Base-by-base conservation (phyloP, 768 basidiomycete species). In the Boletus tomentosulus region DNA sequence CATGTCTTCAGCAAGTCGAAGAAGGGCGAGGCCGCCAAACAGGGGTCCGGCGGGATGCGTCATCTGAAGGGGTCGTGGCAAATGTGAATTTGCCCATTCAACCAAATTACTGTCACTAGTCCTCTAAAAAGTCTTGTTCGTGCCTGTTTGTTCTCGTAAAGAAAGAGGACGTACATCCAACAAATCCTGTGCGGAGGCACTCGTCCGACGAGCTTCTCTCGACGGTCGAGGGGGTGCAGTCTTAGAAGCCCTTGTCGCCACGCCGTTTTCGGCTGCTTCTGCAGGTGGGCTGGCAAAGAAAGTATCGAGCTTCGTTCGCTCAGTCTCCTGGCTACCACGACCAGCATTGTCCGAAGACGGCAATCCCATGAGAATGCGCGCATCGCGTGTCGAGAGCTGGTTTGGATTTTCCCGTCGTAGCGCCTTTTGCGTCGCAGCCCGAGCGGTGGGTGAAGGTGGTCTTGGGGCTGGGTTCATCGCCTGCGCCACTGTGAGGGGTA, bases 401-500 rank as follows among this genome's bases (percentile, higher is more conserved):
- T 87, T 85, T 2, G 88, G 84, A 63, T 97, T 88, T 66, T 93
- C 91, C 47, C 92, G 78, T 19, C 92, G 83, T 46, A 90, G 75
- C 0, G 93, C 91, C 41, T 86, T 84, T 69, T 98, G 95, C 0
- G 88, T 92, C 1, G 93, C 92, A 19, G 83, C 92, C 15, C 92
- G 85, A 13, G 89, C 86, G 0, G 83, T 78, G 0, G 97, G 97
- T 0, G 94, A 96, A 1, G 97, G 96, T 0, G 97, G 97, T 12
- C 96, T 82, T 8, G 95, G 95, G 1, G 90, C 89, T 2, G 96
- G 95, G 63, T 91, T 92, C 93, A 98, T 92, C 2, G 94, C 85
- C 73, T 98, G 94, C 0, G 97, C 97, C 12, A 97, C 91, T 24
- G 87, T 83, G 39, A 99, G 78, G 0, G 96, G 92, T 57, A 98